phyloP scores from a whole-genome alignment of 2,329 filamentous ascomycete species.

The Neonectria ditissima region DNA sequence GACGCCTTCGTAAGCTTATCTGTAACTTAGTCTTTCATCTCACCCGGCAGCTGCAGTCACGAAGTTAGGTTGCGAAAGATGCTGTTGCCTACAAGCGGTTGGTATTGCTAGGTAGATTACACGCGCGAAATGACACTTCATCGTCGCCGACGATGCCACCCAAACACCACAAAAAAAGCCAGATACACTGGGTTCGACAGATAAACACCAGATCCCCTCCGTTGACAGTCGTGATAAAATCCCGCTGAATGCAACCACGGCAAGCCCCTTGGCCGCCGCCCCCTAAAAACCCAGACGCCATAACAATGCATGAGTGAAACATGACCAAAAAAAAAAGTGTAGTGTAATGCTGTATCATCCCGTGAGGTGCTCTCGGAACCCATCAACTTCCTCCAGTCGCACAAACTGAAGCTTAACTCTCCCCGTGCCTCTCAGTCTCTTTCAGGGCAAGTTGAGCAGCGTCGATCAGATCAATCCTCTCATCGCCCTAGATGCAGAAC shows the following conservation, averaged over 20 bases:
- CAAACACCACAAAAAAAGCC: conserved; percentile 30
- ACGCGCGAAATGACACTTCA: conserved; percentile 16
- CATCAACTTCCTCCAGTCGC: not conserved
- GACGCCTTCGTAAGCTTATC: conserved; percentile 28
- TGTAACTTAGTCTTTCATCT: conserved; percentile 23
- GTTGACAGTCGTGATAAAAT: conserved; percentile 36
- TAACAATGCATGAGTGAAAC: conserved; percentile 41
- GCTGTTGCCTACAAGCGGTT: conserved; percentile 30
- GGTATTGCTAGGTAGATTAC: conserved; percentile 34
- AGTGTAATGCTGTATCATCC: conserved; percentile 26
- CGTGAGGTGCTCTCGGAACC: conserved; percentile 7
- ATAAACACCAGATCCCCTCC: conserved; percentile 34
- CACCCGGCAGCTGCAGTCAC: conserved; percentile 12
- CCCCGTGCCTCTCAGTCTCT: not conserved
- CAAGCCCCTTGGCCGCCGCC: conserved; percentile 36
- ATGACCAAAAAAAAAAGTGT: conserved; percentile 25
- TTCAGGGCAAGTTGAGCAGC: not conserved
- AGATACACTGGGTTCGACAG: conserved; percentile 9
- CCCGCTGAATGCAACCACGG: conserved; percentile 42
- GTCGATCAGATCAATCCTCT: not conserved
- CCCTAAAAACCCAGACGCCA: conserved; percentile 41
- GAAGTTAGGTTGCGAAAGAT: not conserved
- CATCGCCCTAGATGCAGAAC: conserved; percentile 53
- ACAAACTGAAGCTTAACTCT: not conserved
- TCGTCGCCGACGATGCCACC: conserved; percentile 21